Base-by-base conservation (phyloP, 305 asterid genomes). In the Fraxinus sp. region DNA sequence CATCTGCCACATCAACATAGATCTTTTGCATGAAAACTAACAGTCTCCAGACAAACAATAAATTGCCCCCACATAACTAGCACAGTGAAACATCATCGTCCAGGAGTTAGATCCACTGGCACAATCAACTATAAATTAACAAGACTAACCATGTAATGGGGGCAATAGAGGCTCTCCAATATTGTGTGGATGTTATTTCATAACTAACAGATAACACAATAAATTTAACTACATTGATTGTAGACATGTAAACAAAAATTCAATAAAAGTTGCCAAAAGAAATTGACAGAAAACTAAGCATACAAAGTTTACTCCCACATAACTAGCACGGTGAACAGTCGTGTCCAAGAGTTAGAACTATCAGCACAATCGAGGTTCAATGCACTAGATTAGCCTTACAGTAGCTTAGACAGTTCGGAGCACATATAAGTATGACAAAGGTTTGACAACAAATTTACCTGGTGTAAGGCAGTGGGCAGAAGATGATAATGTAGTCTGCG, bases 401-500 rank as follows among this genome's bases (percentile, higher is more conserved):
- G 28, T 4, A 59, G 68, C 68, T 57, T 57, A 16, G 68, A 57
- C 26, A 57, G 68, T 18, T 57, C 24, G 9, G 10, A 14, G 3
- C 64, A 81, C n/a, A 24, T 2, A 36, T 3, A 20, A 36, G 13
- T 3, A 78, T 11, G 36, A 4, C 24, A 22, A 66, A 86, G 83
- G 36, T 9, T 33, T 0, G 11, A 22, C n/a, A 73, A 80, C 1
- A 70, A 82, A 80, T 70, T 83, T 2, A 93, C 98, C 98, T 95
- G 89, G 98, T 91, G 83, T 91, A 91, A 35, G 97, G 97, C 87
- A 83, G 86, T 1, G 98, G 98, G 86, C 97, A 95, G 86, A 95
- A 95, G 85, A 94, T 88, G 89, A 95, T 94, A 18, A 91, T 81
- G 73, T 95, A 95, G 82, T 95, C 99, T 10, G 99, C 95, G 16